Base-by-base conservation (phyloP, 495 filamentous ascomycete genomes). In the Saxispiralis lemnorum region DNA sequence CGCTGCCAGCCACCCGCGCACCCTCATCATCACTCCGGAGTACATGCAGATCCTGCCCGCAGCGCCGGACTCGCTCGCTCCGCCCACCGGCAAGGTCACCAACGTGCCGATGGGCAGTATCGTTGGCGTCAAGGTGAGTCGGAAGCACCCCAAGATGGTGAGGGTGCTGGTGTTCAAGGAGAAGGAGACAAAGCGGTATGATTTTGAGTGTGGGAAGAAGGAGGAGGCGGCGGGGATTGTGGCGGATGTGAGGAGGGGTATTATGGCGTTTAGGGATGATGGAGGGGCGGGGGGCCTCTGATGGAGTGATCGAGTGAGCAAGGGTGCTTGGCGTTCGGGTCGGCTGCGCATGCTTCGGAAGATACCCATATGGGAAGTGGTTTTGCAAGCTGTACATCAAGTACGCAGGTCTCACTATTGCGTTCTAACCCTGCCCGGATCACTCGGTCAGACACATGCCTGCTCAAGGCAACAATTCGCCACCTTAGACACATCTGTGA, bases 41-140 rank as follows among this genome's bases (percentile, higher is more conserved):
- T 94, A 93, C 53, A 73, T 97, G 57, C 89, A 95, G 60, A 86
- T 96, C 51, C 79, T 93, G 68, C 86, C 89, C 30, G 75, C 71
- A 0, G 76, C 78, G 42, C 21, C 28, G 19, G 43, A 31, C 38
- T 13, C 32, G 31, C 43, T 32, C 14, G 45, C 20, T 2, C 63
- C 61, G 15, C 31, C 39, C 28, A 18, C 30, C 13, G 41, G 49
- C 13, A 96, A 94, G 62, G 84, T 82, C 14, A 84, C 84, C 11
- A 85, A 84, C 24, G 81, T 96, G 39, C 84, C 86, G 44, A 95
- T 95, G 60, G 81, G 77, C 50, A 85, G 83, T 49, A 83, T 96
- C 46, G 76, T 95, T 14, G 88, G 88, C 3, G 92, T 83, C 60
- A 95, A 94, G 60, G 84, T 93, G 34, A 85, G 79, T 41, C 68